A percentile compares a stretch with the other conserved stretches of the same genome.
Evolutionary conservation across 352 stramenopile species (phyloP).

Genomic region (Pythium graminicola): DNA sequence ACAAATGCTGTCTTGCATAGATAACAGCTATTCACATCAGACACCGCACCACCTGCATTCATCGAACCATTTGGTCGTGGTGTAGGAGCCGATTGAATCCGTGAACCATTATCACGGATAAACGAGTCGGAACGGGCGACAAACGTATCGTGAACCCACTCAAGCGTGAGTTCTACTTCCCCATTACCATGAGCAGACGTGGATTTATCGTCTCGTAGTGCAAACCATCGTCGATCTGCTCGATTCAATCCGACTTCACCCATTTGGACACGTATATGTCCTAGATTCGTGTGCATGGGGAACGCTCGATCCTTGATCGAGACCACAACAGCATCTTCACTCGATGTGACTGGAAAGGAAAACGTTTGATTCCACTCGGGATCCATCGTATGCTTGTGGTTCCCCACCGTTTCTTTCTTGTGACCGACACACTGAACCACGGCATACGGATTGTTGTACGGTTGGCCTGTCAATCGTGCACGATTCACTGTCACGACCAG

Average conservation of each 20-base stretch:
- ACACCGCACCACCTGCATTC: slow-evolving; percentile 12
- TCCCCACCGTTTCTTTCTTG: slow-evolving; percentile 84
- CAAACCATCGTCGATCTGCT: slow-evolving; percentile 73
- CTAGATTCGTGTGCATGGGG: slow-evolving; percentile 67
- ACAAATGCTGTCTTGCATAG: slow-evolving; percentile 79
- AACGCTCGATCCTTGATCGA: slow-evolving; percentile 73
- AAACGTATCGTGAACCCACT: slow-evolving; percentile 88
- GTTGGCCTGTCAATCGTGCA: slow-evolving; percentile 69
- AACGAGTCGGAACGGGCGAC: slow-evolving; percentile 83
- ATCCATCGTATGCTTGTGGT: slow-evolving; percentile 86
- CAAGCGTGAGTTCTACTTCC: slow-evolving; percentile 83
- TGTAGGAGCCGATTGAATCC: neutral
- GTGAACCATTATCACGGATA: slow-evolving; percentile 46
- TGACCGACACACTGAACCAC: slow-evolving; percentile 72
- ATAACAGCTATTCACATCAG: slow-evolving; percentile 64
- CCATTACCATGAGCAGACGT: slow-evolving; percentile 58
- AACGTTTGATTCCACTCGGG: slow-evolving; percentile 89
- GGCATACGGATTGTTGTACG: slow-evolving; percentile 84
- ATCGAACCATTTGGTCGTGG: slow-evolving; percentile 14
- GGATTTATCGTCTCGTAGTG: slow-evolving; percentile 66
- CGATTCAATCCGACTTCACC: slow-evolving; percentile 76
- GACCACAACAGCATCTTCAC: slow-evolving; percentile 56
- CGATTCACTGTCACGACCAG: slow-evolving; percentile 87
- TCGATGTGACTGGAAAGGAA: slow-evolving; percentile 79
- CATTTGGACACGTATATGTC: slow-evolving; percentile 69